Base-by-base conservation (phyloP, 2,329 filamentous ascomycete species). In the Penicillium polonicum region DNA sequence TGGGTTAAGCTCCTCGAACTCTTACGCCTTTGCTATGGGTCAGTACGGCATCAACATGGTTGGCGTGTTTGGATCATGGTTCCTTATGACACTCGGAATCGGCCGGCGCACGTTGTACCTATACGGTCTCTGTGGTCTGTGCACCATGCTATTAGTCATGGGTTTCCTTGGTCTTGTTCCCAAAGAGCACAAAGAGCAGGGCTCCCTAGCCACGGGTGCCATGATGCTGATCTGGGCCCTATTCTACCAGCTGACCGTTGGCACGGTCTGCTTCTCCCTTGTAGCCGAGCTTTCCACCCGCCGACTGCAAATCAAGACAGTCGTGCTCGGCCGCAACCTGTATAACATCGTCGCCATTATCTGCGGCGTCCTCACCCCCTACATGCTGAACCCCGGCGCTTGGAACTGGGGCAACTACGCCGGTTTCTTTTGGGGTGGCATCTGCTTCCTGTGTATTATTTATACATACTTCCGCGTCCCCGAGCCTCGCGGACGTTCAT, bases 371-470 rank as follows among this genome's bases (percentile, higher is more conserved):
- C 76, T 96, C 41, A 95, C 91, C 0, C 92, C 92, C 0, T 96
- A 95, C 76, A 96, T 96, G 92, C 82, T 96, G 42, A 96, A 96
- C 76, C 91, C 92, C 0, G 82, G 80, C 1, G 88, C 86, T 0
- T 96, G 92, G 92, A 80, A 95, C 75, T 96, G 91, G 92, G 82
- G 85, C 60, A 94, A 94, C 76, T 94, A 84, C 67, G 85, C 91
- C 0, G 91, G 92, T 29, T 95, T 96, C 78, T 95, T 95, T 80
- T 91, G 91, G 89, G 87, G 85, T 15, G 89, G 87, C 0, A 87
- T 91, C 57, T 93, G 90, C 76, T 90, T 91, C 77, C 75, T 86
- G 55, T 94, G 90, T 77, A 85, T 92, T 68, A 77, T 94, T 17
- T 96, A 93, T 76, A 88, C 88, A 0, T 93, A 86, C 70, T 92